Base-by-base conservation (phyloP, 768 basidiomycete genomes). In the Pholiota conissans region DNA sequence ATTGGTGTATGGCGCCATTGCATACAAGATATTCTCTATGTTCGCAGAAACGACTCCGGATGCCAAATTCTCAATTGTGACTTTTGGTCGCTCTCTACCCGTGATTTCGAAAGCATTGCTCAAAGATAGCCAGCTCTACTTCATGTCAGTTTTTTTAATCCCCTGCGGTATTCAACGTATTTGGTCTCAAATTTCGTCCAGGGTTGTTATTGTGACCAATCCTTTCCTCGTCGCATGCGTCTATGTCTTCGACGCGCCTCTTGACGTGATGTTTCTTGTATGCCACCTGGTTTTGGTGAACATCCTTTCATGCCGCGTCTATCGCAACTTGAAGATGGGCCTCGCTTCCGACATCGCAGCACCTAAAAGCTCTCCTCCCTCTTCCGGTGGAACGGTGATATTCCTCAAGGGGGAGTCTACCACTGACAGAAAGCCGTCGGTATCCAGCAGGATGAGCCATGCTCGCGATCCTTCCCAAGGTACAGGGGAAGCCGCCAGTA, bases 71-170 rank as follows among this genome's bases (percentile, higher is more conserved):
- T 42, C 40, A 5, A 40, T 55, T 13, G 26, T 60, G 1, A 40
- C 69, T 5, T 58, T 66, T 30, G 70, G 69, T 1, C 60, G 49
- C 20, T 60, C 63, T 16, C 45, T 58, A n/a, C 57, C 57, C 5
- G 20, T 48, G 6, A 14, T 58, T 26, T 58, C 57, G 5, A 51
- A 45, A 10, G 57, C 51, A 28, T 30, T 58, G 20, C 45, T 58
- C 27, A 49, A 52, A 35, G 70, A 69, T 22, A 70, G 72, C 5
- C 71, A 70, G 58, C 56, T 63, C n/a, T 73, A 72, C 45, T 72
- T 69, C 45, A 30, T 60, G 59, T 60, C 35, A 14, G 59, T 14
- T n/a, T 18, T 9, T 16, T 27, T 10, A 24, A 18, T 24, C 14
- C 18, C 8, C 18, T 27, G 2, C 2, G 24, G 1, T 5, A 3